A percentile compares a stretch with the other conserved stretches of the same genome.
Evolutionary conservation across 257 asterid genomes (phyloP).

Genomic region (Solanum pimpinellifolium): DNA sequence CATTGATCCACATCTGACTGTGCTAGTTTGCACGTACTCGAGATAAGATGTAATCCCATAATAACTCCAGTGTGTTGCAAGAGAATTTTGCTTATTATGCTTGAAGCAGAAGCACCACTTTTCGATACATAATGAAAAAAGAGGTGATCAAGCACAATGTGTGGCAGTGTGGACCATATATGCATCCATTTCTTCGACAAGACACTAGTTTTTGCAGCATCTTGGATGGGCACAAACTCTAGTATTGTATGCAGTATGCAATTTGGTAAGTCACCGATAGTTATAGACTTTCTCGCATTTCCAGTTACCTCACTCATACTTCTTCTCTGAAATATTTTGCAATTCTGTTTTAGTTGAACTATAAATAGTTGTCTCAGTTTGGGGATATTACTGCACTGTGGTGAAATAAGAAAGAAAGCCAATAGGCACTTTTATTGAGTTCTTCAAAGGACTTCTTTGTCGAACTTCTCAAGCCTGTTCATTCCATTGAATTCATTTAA

Average conservation of each 20-base stretch:
- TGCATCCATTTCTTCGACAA: neutral
- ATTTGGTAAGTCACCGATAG: neutral
- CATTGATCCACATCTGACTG: neutral
- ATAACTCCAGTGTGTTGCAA: neutral
- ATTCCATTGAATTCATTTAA: neutral
- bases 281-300: neutral
- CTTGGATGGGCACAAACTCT: neutral
- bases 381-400: neutral
- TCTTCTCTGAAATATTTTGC: neutral
- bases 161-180: neutral
- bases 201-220: neutral
- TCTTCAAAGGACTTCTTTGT: neutral
- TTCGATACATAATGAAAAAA: neutral
- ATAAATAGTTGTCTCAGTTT: neutral
- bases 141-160: neutral
- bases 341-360: neutral
- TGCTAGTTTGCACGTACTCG: neutral
- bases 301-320: neutral
- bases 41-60: neutral
- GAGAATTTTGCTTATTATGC: neutral
- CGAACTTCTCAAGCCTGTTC: neutral
- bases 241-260: neutral
- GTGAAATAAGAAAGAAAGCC: neutral
- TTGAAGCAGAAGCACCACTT: neutral
- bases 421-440: neutral